These are phyloP conservation scores for Ganoderma lucidum DNA, from an alignment of 1,284 basidiomycete genomes.

Conservation along the genomic window DNA sequence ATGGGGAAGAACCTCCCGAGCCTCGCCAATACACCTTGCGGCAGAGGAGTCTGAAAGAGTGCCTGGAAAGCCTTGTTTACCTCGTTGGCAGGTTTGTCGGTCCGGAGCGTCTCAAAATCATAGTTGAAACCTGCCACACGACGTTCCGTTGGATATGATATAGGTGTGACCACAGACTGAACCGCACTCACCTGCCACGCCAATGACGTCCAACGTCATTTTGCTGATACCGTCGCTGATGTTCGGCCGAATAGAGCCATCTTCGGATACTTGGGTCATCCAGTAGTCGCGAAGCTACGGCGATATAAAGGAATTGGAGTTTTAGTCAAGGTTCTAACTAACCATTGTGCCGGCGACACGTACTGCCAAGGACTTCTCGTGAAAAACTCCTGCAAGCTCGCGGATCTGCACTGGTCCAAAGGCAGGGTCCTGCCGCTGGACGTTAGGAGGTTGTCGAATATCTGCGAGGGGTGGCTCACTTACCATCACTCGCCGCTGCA, in stretches of 20 bases:
- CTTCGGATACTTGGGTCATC: constrained; percentile 25
- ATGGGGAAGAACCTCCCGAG: constrained; percentile 17
- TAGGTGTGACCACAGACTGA: not conserved
- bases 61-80: constrained; percentile 49
- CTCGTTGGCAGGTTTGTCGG: constrained; percentile 43
- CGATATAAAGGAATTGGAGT: too few relatives aligned
- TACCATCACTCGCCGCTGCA: constrained; percentile 14
- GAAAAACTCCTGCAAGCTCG: constrained; percentile 60
- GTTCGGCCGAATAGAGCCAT: constrained; percentile 40
- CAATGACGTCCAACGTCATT: constrained; percentile 60
- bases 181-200: constrained; percentile 51
- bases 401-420: constrained; percentile 64
- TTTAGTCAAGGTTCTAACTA: not conserved
- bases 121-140: constrained; percentile 56
- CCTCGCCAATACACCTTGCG: not conserved
- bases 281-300: constrained; percentile 42
- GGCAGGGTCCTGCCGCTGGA: constrained; percentile 58
- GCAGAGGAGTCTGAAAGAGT: constrained; percentile 19
- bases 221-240: constrained; percentile 51
- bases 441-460: not conserved
- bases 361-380: constrained; percentile 60
- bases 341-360: not conserved
- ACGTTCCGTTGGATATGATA: not conserved
- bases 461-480: not conserved
- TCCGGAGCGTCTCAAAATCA: constrained; percentile 50